phyloP scores from a whole-genome alignment of 108 stramenopile species.

The Nannochloropsis gaditana region DNA sequence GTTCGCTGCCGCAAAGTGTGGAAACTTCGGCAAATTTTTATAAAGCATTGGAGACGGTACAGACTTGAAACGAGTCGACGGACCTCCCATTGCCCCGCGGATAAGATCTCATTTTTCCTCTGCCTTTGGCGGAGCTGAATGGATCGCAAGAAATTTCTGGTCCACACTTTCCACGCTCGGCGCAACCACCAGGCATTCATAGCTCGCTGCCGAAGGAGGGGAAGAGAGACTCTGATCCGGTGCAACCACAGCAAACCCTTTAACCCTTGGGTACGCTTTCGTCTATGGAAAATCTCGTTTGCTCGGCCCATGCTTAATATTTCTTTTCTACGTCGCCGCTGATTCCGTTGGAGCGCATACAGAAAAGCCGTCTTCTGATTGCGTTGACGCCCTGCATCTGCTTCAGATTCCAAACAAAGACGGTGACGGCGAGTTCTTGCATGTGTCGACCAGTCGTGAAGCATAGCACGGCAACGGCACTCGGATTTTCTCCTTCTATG shows the following conservation, averaged over 20 bases:
- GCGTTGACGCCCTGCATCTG: neutral
- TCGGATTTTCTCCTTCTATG: neutral
- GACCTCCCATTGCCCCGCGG: neutral
- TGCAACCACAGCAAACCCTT: neutral
- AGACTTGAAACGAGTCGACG: neutral
- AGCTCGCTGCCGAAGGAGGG: neutral
- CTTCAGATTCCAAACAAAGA: neutral
- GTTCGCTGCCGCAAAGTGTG: neutral
- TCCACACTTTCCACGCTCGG: neutral
- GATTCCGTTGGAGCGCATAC: neutral
- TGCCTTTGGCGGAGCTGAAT: neutral
- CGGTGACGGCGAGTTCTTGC: neutral
- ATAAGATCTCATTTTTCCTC: neutral
- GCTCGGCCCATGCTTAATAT: neutral
- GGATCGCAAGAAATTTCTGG: neutral
- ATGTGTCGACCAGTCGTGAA: neutral
- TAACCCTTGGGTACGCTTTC: neutral
- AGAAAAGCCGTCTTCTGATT: neutral
- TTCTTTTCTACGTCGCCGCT: neutral
- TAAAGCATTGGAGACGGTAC: neutral
- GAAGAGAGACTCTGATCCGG: neutral
- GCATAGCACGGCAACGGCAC: neutral
- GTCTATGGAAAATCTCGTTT: neutral
- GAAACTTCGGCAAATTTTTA: neutral
- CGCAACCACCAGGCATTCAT: neutral